Percentiles rank a stretch among this genome's conserved stretches.
Conservation (phyloP, 306 rosid species). For the Cicer yamashitae region DNA sequence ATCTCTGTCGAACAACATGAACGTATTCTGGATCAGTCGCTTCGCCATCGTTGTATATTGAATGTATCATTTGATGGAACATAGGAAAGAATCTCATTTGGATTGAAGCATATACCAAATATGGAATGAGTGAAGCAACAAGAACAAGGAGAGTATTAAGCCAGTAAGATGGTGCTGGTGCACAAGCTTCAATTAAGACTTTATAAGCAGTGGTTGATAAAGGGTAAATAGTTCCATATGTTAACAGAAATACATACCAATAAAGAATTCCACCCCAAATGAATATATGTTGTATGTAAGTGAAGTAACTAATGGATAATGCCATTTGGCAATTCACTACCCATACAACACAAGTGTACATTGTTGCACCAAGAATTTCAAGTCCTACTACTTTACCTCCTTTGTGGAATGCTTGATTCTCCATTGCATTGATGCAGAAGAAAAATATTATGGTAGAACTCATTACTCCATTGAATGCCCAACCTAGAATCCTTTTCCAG, state of each 20-base stretch:
- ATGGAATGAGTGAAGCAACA: constrained; percentile 70
- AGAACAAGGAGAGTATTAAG: constrained; percentile 68
- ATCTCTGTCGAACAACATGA: constrained; percentile 73
- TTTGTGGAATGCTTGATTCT: constrained; percentile 73
- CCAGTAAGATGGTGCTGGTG: constrained; percentile 88
- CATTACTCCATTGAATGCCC: constrained; percentile 70
- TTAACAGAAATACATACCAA: constrained; percentile 83
- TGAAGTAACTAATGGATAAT: constrained; percentile 74
- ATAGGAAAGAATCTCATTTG: constrained; percentile 84
- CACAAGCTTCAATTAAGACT: constrained; percentile 83
- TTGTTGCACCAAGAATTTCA: constrained; percentile 72
- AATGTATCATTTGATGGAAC: constrained; percentile 85
- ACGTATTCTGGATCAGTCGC: constrained; percentile 69
- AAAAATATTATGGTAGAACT: constrained; percentile 69
- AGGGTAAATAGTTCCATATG: constrained; percentile 79
- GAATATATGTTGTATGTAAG: constrained; percentile 82
- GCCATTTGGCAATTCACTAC: constrained; percentile 91
- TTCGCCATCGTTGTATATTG: constrained; percentile 73
- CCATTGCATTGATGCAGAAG: constrained; percentile 65
- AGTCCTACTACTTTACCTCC: constrained; percentile 74
- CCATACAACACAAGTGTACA: constrained; percentile 90
- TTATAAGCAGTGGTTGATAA: constrained; percentile 81
- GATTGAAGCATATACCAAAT: constrained; percentile 63
- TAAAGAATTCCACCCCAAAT: constrained; percentile 81
- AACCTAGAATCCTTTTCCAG: constrained; percentile 78